Evolutionary conservation across 2,329 filamentous ascomycete species (phyloP), one percentile per base, ranked within the genome.

Genomic region (Penicillium sp.): DNA sequence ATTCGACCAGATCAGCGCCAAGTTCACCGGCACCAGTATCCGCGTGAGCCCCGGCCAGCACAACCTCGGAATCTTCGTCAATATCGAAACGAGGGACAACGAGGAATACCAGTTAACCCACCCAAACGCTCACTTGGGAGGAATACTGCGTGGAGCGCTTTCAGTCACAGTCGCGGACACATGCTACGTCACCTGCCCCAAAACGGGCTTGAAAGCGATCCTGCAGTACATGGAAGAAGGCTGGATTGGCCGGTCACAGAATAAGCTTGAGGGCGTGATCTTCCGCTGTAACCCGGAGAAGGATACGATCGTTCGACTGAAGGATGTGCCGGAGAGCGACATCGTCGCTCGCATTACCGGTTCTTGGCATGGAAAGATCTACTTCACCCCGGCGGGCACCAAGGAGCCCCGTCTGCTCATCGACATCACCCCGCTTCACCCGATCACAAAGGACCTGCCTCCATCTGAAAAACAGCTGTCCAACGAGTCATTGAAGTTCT

Each of bases 81-180:
- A 86, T 10, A 78, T 97, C 27, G 86, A 91, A 68, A 88, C 87
- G 62, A 83, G 90, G 53, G 86, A 89, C 66, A 85, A 93, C 70
- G 94, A 99, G 78, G 90, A 93, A 61, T 99, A 99, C 75, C 92
- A 96, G 72, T 84, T 99, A 61, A 96, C 90, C 6, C 94, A 99
- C 75, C 94, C 94, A 4, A 87, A 90, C n/a, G 94, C 94, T 7
- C 91, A 96, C 70, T 81, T 99, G 1, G 92, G 93, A 29, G 94
- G 94, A 19, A 81, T 99, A 53, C 78, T 99, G 45, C 84, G 93
- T 64, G 94, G 94, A 25, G 87, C 89, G n/a, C 80, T 97, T 50
- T 93, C 88, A 67, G 88, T 99, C 61, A 93, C 89, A 9, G 94
- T 99, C 23, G 89, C 93, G 47, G 94, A 99, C 68, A 84, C 88